Conservation (phyloP, 768 basidiomycete genomes). For the Collybia nuda region DNA sequence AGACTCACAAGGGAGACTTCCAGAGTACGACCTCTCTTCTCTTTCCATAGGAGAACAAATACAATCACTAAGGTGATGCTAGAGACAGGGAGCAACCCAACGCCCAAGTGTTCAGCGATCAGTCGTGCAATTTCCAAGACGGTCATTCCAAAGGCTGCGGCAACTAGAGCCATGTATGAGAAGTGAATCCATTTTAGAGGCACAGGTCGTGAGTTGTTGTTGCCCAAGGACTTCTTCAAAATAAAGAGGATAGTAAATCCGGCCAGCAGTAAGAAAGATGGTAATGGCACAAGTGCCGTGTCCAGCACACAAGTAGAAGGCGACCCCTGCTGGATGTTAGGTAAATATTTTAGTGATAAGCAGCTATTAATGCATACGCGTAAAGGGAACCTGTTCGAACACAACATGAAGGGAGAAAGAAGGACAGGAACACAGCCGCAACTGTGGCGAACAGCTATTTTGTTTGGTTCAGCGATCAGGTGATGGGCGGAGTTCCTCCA, state of each 20-base stretch:
- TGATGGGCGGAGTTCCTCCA: too few species aligned
- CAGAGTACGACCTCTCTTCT: slow-evolving; percentile 15
- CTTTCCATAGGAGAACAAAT: slow-evolving; percentile 15
- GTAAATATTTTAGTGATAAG: slow-evolving; percentile 15
- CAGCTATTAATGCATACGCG: slow-evolving; percentile 17
- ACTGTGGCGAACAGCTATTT: too few species aligned
- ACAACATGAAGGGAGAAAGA: neutral
- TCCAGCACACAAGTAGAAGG: slow-evolving; percentile 30
- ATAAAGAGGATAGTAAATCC: slow-evolving; percentile 8
- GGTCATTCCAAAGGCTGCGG: slow-evolving; percentile 23
- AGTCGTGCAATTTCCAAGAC: slow-evolving; percentile 27
- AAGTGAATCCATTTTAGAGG: slow-evolving; percentile 20
- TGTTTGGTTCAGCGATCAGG: too few species aligned
- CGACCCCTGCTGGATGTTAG: slow-evolving; percentile 18
- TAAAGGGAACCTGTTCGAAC: neutral
- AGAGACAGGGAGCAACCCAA: slow-evolving; percentile 25
- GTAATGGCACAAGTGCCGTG: slow-evolving; percentile 23
- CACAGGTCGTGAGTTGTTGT: neutral
- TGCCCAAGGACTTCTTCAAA: neutral
- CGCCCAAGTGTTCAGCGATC: slow-evolving; percentile 21
- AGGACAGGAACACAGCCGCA: neutral
- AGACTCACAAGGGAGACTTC: slow-evolving; percentile 16
- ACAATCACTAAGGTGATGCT: slow-evolving; percentile 17
- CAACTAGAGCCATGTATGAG: slow-evolving; percentile 22
- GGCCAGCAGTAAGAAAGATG: slow-evolving; percentile 22